Evolutionary conservation across 257 asterid species (phyloP).

Genomic region (Ilex asprella): DNA sequence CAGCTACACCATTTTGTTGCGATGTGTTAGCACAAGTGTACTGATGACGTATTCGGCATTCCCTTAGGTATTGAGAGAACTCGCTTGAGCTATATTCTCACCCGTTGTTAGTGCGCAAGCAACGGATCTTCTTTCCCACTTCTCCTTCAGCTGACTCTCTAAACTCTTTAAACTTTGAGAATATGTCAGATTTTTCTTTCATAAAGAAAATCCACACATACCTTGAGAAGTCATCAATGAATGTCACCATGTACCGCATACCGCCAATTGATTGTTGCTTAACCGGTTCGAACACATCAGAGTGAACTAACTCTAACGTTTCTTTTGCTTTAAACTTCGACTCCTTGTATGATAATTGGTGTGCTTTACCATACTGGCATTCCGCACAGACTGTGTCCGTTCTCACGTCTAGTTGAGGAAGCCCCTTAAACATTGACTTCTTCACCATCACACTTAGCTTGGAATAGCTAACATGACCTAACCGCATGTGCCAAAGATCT

Average conservation of each 20-base stretch:
- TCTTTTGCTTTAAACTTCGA: constrained; percentile 1
- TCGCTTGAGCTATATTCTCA: constrained; percentile 7
- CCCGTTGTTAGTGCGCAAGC: neutral
- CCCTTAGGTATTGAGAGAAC: neutral
- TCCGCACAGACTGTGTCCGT: too few relatives aligned
- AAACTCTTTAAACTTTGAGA: too few relatives aligned
- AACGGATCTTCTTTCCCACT: constrained; percentile 4
- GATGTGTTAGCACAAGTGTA: neutral
- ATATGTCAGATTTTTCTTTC: too few relatives aligned
- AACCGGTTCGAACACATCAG: constrained; percentile 17
- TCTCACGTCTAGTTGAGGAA: too few relatives aligned
- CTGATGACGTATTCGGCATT: too few relatives aligned
- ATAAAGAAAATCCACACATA: constrained; percentile 1
- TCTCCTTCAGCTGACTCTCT: neutral
- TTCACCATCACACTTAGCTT: too few relatives aligned
- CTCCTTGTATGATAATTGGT: too few relatives aligned
- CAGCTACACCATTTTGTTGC: too few relatives aligned
- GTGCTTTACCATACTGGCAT: too few relatives aligned
- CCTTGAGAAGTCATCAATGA: constrained; percentile 7
- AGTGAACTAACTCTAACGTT: constrained; percentile 9
- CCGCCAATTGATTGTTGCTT: constrained; percentile 8
- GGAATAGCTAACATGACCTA: too few relatives aligned
- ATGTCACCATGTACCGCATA: constrained; percentile 10
- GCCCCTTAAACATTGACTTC: too few relatives aligned
- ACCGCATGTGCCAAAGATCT: too few relatives aligned